phyloP scores from a whole-genome alignment of 306 rosid genomes.

The Amphicarpaea edgeworthii region DNA sequence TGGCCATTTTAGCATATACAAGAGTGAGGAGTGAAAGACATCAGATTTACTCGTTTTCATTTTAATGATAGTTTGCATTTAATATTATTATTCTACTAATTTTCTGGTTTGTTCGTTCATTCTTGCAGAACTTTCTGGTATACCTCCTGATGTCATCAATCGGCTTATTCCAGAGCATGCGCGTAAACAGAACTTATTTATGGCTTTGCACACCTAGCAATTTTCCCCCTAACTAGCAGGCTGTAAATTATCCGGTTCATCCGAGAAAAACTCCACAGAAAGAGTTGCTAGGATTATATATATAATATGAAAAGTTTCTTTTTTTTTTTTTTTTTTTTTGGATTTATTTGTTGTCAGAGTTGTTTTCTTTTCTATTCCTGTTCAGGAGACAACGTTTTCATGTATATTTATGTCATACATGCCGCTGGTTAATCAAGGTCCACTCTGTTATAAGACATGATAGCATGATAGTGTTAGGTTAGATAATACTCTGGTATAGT shows the following conservation, averaged over 20 bases:
- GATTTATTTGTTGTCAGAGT: slow-evolving; percentile 42
- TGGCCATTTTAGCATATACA: slow-evolving; percentile 10
- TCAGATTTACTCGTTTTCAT: not conserved
- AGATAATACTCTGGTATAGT: not conserved
- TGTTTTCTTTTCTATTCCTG: slow-evolving; percentile 45
- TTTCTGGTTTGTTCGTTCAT: slow-evolving; percentile 20
- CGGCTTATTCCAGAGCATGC: slow-evolving; percentile 97
- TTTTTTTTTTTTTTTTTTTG: slow-evolving; percentile 30
- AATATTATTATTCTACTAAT: not conserved
- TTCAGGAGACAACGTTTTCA: slow-evolving; percentile 44
- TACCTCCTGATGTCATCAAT: slow-evolving; percentile 70
- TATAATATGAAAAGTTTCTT: slow-evolving; percentile 41
- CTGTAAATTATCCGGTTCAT: slow-evolving; percentile 53
- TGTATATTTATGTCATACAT: slow-evolving; percentile 55
- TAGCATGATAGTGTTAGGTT: slow-evolving; percentile 33
- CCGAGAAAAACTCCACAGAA: slow-evolving; percentile 53
- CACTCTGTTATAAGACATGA: not conserved
- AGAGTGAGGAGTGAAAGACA: not conserved
- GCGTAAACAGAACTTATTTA: slow-evolving; percentile 91
- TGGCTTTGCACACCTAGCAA: slow-evolving; percentile 91
- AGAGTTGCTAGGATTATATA: slow-evolving; percentile 52
- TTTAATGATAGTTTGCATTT: slow-evolving; percentile 10
- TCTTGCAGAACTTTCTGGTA: slow-evolving; percentile 83
- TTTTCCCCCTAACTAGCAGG: slow-evolving; percentile 44
- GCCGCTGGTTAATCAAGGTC: not conserved